phyloP scores from a whole-genome alignment of 768 basidiomycete species.

The Clavulina sp. region DNA sequence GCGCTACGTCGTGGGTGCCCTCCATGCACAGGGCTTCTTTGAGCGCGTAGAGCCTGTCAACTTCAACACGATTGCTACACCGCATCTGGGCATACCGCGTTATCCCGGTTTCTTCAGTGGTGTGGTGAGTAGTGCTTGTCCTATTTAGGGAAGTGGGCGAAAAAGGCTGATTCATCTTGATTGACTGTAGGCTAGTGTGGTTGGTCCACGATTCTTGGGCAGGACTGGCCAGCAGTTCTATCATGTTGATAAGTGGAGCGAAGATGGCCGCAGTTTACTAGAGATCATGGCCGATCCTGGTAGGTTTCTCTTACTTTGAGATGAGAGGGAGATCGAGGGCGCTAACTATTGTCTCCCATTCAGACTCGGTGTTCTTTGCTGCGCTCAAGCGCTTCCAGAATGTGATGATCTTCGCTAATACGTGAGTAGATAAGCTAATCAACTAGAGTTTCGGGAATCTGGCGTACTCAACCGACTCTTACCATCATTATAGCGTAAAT shows the following conservation, averaged over 20 bases:
- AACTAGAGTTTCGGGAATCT: no score
- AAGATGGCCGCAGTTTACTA: slow-evolving; percentile 43
- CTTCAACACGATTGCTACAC: slow-evolving; percentile 72
- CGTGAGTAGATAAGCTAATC: slow-evolving; percentile 26
- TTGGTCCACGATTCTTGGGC: slow-evolving; percentile 56
- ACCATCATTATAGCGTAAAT: slow-evolving; percentile 6
- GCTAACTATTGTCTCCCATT: background rate
- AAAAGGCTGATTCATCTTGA: slow-evolving; percentile 37
- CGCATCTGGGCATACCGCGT: slow-evolving; percentile 57
- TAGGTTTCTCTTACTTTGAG: slow-evolving; percentile 17
- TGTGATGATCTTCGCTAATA: slow-evolving; percentile 66
- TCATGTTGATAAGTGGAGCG: slow-evolving; percentile 53
- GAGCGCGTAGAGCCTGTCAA: slow-evolving; percentile 51
- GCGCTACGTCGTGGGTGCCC: slow-evolving; percentile 58
- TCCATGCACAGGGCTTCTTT: slow-evolving; percentile 56
- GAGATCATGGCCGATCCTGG: slow-evolving; percentile 70
- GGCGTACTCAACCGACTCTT: background rate
- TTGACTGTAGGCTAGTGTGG: slow-evolving; percentile 31
- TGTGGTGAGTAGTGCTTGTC: no score
- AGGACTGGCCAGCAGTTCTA: slow-evolving; percentile 71
- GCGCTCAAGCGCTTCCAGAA: slow-evolving; percentile 48
- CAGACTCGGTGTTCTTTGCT: slow-evolving; percentile 61
- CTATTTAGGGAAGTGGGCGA: no score
- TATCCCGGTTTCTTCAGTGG: no score
- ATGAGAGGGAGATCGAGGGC: no score